Evolutionary conservation across 441 rosid genomes (phyloP), one percentile per base, ranked within the genome.

Genomic region (Pelargonium myrrhifolium): DNA sequence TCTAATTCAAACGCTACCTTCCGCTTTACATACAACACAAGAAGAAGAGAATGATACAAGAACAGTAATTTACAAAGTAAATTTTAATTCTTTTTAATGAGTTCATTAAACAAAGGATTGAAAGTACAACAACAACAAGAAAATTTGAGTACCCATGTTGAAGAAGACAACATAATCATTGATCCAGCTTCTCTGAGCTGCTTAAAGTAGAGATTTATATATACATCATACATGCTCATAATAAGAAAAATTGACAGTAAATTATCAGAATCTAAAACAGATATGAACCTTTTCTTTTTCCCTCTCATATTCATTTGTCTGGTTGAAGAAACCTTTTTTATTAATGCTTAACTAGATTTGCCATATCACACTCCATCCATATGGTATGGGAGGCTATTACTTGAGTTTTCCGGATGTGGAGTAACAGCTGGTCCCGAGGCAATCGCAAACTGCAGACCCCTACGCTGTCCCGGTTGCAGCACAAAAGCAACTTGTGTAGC

Each of bases 401-500:
- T 28, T 37, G 65, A 39, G 53, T n/a, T 72, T 72, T 80, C 88
- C 55, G 81, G 82, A 4, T 74, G 88, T 47, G 83, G 75, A 67
- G 79, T 68, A 51, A 73, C 63, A 15, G 85, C 61, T 24, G 79
- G 75, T 72, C 79, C 79, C 2, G 90, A 77, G 43, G 95, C 86
- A 65, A 94, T 83, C 0, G 89, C 75, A 69, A 94, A 88, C 69
- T 89, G 98, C 81, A 94, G 77, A 71, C 91, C 93, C 65, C 91
- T 77, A 9, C 64, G 93, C 65, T 85, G 97, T 21, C 87, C 90
- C 0, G 97, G 85, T 75, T 89, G 90, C 61, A 95, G 89, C 66
- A 92, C 97, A 66, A 92, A 86, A 12, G 98, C 96, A 66, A 94
- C 87, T 67, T 86, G 92, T 26, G 91, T 85, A 14, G 93, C 98